Evolutionary conservation across 768 basidiomycete species (phyloP).

Genomic region (Piloderma croceum): DNA sequence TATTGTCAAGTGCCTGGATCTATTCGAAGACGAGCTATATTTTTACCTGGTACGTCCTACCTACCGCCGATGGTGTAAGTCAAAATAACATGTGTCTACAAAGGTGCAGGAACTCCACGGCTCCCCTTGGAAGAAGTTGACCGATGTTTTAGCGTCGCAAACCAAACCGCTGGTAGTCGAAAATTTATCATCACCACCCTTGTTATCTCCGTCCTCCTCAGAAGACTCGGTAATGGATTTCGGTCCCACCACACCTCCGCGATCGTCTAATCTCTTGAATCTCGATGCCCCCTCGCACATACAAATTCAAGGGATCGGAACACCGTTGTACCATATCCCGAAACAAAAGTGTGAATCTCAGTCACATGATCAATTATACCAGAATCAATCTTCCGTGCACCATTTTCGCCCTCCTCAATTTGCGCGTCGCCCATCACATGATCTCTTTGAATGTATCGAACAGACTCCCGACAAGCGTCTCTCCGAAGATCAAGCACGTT

Average conservation of each 20-base stretch:
- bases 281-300: background rate
- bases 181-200: slow-evolving; percentile 40
- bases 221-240: slow-evolving; percentile 40
- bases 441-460: slow-evolving; percentile 95
- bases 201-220: slow-evolving; percentile 53
- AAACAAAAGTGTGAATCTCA: no score
- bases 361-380: no score
- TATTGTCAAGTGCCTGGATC: slow-evolving; percentile 76
- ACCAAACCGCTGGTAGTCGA: slow-evolving; percentile 19
- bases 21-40: slow-evolving; percentile 78
- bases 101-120: slow-evolving; percentile 93
- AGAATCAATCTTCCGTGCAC: no score
- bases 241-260: slow-evolving; percentile 39
- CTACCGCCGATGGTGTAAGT: no score
- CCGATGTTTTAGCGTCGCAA: slow-evolving; percentile 24
- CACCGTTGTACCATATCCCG: no score
- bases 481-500: slow-evolving; percentile 70
- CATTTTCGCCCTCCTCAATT: no score
- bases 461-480: slow-evolving; percentile 75
- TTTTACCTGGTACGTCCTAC: slow-evolving; percentile 73
- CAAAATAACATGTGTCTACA: slow-evolving; percentile 1
- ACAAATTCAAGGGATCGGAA: background rate
- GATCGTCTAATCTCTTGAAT: no score
- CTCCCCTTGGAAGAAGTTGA: slow-evolving; percentile 69
- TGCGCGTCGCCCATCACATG: slow-evolving; percentile 76